Evolutionary conservation across 2,329 filamentous ascomycete genomes (phyloP), one percentile per base, ranked within the genome.

Genomic region (Chaetomiaceae sp.): DNA sequence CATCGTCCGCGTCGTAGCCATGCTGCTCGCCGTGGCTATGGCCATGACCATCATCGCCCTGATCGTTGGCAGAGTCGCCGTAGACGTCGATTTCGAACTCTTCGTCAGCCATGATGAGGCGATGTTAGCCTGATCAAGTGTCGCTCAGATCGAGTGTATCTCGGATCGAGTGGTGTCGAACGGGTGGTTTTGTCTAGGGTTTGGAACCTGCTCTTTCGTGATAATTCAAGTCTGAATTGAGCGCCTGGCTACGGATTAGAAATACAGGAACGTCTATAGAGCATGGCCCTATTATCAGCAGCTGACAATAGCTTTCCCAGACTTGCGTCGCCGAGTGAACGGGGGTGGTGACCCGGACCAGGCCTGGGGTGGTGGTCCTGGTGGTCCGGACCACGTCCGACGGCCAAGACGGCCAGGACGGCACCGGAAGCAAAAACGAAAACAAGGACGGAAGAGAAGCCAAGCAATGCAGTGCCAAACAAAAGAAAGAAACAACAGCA

Each of bases 51-150:
- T 68, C 54, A 14, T 59, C 63, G 55, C 72, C 67, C 53, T 74
- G 69, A 20, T 78, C 73, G 50, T 71, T 69, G 54, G 70, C 71
- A 52, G 73, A 72, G 61, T 85, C 83, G 61, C 81, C 83, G 63
- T 86, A 87, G 62, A 86, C 83, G 60, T 87, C 83, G 69, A 87
- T 85, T 61, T 86, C 83, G 66, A 84, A 86, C 61, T 85, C 82
- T 62, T 85, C 82, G 62, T 86, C 83, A 60, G 82, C 80, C 83
- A 86, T 86, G 44, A 12, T 55, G 52, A 31, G 21, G n/a, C n/a
- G 44, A 8, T 37, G 42, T n/a, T n/a, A n/a, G n/a, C n/a, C n/a
- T n/a, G n/a, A n/a, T n/a, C n/a, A n/a, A n/a, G n/a, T n/a, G n/a
- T n/a, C n/a, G n/a, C n/a, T n/a, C n/a, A n/a, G n/a, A n/a, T n/a